These are phyloP conservation scores for Magnusiomyces suaveolens DNA, from an alignment of 1,139 yeast genomes.

Conservation along the genomic window DNA sequence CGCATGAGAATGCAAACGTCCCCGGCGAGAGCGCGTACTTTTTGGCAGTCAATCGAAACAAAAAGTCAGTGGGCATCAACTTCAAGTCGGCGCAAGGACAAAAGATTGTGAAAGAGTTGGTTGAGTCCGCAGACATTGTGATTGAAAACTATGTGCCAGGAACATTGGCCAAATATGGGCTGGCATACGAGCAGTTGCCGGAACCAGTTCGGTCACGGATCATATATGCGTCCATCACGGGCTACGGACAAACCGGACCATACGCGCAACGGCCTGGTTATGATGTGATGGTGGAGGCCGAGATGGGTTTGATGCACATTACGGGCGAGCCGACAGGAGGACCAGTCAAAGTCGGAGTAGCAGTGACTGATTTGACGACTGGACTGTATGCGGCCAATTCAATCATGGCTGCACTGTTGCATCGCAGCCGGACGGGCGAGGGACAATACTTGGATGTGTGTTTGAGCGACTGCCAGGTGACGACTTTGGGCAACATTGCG, in stretches of 20 bases:
- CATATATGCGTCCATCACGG: constrained; percentile 36
- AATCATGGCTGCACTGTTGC: constrained; percentile 34
- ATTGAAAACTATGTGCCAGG: constrained; percentile 38
- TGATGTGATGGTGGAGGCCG: constrained; percentile 41
- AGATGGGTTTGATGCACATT: constrained; percentile 39
- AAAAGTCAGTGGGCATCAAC: constrained; percentile 34
- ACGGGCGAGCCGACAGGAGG: constrained; percentile 36
- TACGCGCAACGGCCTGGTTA: constrained; percentile 34
- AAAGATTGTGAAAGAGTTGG: constrained; percentile 27
- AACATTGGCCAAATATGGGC: constrained; percentile 31
- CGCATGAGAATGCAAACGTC: constrained; percentile 11
- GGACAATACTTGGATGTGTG: constrained; percentile 36
- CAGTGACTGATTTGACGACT: constrained; percentile 37
- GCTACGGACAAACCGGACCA: constrained; percentile 36
- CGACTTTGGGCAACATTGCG: constrained; percentile 36
- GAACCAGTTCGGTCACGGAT: constrained; percentile 21
- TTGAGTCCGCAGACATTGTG: constrained; percentile 32
- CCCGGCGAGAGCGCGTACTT: constrained; percentile 35
- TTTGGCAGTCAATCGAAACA: constrained; percentile 34
- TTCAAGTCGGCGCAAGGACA: constrained; percentile 32
- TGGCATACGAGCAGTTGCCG: constrained; percentile 29
- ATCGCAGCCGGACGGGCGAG: constrained; percentile 22
- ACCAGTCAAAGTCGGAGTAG: constrained; percentile 40
- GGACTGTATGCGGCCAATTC: constrained; percentile 36
- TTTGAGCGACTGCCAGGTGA: constrained; percentile 35